These are phyloP conservation scores for Curvularia eragrostidis DNA, from an alignment of 2,329 filamentous ascomycete genomes.

Conservation along the genomic window DNA sequence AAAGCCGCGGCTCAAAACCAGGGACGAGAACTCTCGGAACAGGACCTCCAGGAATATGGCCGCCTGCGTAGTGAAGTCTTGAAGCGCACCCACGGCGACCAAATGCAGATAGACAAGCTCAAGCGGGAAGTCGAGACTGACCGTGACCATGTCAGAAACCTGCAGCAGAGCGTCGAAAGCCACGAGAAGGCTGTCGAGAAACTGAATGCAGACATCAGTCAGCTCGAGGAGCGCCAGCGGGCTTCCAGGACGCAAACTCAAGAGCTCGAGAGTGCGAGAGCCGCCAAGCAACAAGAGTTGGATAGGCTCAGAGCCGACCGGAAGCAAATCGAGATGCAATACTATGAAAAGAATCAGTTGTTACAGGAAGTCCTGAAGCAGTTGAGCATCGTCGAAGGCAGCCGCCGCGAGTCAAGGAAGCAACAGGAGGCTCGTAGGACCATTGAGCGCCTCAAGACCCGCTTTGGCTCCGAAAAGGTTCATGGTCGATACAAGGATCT, in stretches of 20 bases:
- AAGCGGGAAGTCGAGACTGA: slow-evolving; percentile 88
- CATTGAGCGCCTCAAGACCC: slow-evolving; percentile 83
- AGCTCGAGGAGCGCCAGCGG: slow-evolving; percentile 72
- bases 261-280: slow-evolving; percentile 77
- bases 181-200: slow-evolving; percentile 76
- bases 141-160: slow-evolving; percentile 85
- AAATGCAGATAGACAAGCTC: slow-evolving; percentile 84
- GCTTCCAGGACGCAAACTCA: slow-evolving; percentile 68
- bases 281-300: slow-evolving; percentile 87
- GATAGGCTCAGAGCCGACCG: slow-evolving; percentile 62
- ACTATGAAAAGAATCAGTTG: slow-evolving; percentile 91
- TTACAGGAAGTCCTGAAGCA: slow-evolving; percentile 81
- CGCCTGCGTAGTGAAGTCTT: slow-evolving; percentile 83
- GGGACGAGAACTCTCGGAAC: slow-evolving; percentile 82
- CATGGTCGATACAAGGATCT: slow-evolving; percentile 89
- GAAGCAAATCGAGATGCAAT: slow-evolving; percentile 70
- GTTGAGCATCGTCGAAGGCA: slow-evolving; percentile 82
- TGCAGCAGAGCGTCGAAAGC: slow-evolving; percentile 86
- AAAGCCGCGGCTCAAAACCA: slow-evolving; percentile 83
- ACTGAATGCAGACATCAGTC: slow-evolving; percentile 72
- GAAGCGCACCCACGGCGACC: slow-evolving; percentile 79
- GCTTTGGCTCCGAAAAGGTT: slow-evolving; percentile 78
- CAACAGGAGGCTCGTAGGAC: slow-evolving; percentile 82
- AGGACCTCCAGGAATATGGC: slow-evolving; percentile 90
- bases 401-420: slow-evolving; percentile 82